phyloP scores from a whole-genome alignment of 345 rosid genomes.

The Anacardium occidentale region DNA sequence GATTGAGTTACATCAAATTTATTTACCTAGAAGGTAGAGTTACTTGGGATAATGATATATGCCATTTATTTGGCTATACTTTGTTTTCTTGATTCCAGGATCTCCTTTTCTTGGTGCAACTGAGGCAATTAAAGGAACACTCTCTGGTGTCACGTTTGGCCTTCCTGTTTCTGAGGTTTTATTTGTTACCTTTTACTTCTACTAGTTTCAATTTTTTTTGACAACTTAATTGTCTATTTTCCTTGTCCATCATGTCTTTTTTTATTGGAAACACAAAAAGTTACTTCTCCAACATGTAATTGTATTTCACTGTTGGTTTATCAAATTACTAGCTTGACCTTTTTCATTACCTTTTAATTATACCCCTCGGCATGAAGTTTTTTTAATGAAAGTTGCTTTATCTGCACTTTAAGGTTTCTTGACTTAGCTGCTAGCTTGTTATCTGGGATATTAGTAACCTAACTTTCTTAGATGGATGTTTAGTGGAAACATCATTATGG shows the following conservation, averaged over 20 bases:
- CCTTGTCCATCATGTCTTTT: not conserved
- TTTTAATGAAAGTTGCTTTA: not conserved
- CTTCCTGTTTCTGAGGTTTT: constrained; percentile 95
- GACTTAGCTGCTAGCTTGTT: not conserved
- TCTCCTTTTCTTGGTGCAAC: constrained; percentile 96
- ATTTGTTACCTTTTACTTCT: constrained; percentile 24
- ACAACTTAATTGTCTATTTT: not conserved
- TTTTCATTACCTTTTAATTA: not conserved
- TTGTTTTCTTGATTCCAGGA: constrained; percentile 44
- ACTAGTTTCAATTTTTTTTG: not conserved
- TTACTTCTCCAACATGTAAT: not conserved
- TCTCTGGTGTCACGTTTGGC: constrained; percentile 86
- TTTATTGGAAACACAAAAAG: too few species aligned
- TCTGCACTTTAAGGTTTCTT: constrained; percentile 5
- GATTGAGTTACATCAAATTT: constrained; percentile 21
- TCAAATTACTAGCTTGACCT: not conserved
- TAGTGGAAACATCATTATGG: not conserved
- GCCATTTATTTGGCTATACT: constrained; percentile 17
- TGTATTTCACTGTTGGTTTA: not conserved
- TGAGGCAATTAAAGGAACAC: constrained; percentile 72
- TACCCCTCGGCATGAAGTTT: not conserved
- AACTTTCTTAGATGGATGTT: not conserved
- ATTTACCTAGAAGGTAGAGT: constrained; percentile 11
- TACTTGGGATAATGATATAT: constrained; percentile 11
- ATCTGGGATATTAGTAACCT: not conserved